phyloP scores from a whole-genome alignment of 2,329 filamentous ascomycete genomes.

The Elsinoe arachidis region DNA sequence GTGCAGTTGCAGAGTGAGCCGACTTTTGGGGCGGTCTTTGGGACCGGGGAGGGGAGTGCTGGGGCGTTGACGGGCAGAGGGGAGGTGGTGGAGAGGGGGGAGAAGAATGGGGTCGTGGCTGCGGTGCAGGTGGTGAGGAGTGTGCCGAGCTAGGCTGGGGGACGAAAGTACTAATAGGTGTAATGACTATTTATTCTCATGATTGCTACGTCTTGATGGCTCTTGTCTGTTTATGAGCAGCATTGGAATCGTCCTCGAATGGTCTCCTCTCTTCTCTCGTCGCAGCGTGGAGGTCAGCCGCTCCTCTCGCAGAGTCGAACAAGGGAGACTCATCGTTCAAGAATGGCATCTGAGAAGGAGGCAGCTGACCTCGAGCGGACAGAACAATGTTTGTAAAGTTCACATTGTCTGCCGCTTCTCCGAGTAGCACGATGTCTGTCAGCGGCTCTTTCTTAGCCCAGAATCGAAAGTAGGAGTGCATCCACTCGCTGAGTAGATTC shows the following conservation, averaged over 20 bases:
- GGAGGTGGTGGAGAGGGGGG: too few relatives aligned
- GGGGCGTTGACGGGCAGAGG: too few relatives aligned
- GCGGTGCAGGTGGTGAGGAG: too few relatives aligned
- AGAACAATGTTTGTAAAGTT: neutral
- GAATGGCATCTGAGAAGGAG: neutral
- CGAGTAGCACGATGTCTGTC: neutral
- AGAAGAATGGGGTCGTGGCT: too few relatives aligned
- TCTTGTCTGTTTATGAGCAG: neutral
- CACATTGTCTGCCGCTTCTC: neutral
- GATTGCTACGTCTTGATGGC: too few relatives aligned
- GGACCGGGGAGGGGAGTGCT: too few relatives aligned
- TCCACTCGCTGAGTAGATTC: conserved; percentile 3
- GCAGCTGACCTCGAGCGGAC: neutral
- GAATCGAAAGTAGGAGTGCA: neutral
- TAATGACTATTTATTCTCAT: too few relatives aligned
- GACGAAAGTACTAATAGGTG: too few relatives aligned
- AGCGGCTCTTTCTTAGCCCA: neutral
- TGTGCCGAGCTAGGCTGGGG: too few relatives aligned
- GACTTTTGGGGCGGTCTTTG: neutral
- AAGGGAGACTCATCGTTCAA: neutral
- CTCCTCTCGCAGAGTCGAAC: neutral
- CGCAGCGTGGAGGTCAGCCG: neutral
- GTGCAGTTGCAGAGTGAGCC: neutral
- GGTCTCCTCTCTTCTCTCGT: neutral
- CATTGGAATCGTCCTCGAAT: conserved; percentile 1